Conservation (phyloP, 2,329 filamentous ascomycete genomes). For the Sarocladium kiliense region DNA sequence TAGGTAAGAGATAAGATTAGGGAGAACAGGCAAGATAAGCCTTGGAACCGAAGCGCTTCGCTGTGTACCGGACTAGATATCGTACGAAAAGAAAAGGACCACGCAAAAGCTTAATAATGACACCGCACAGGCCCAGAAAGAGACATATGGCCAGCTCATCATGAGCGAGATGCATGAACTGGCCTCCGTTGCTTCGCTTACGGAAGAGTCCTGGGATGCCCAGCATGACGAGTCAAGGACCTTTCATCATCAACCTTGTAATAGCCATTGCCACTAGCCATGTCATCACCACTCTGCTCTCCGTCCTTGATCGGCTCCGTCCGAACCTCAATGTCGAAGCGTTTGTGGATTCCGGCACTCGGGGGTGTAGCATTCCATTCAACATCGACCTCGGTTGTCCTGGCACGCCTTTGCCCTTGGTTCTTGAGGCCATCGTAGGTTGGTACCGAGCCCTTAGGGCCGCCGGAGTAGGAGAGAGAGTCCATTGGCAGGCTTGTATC, state of each 20-base stretch:
- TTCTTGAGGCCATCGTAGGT: background rate
- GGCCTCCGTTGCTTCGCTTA: too few relatives aligned
- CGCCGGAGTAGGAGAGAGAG: background rate
- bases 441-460: background rate
- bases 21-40: too few relatives aligned
- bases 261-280: background rate
- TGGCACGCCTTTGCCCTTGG: background rate
- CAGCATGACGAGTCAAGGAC: background rate
- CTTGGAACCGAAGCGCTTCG: too few relatives aligned
- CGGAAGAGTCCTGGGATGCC: background rate
- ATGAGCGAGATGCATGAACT: too few relatives aligned
- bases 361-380: background rate
- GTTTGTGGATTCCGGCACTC: background rate
- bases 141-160: too few relatives aligned
- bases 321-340: background rate
- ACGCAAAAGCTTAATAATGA: too few relatives aligned
- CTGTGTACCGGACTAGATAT: too few relatives aligned
- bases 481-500: background rate
- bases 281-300: background rate
- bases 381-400: constrained; percentile 2
- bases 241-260: constrained; percentile 1
- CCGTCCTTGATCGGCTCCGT: background rate
- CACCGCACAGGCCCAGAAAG: too few relatives aligned
- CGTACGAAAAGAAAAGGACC: too few relatives aligned
- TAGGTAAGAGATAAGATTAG: too few relatives aligned